phyloP scores from a whole-genome alignment of 768 basidiomycete genomes.

The Collybiopsis confluens region DNA sequence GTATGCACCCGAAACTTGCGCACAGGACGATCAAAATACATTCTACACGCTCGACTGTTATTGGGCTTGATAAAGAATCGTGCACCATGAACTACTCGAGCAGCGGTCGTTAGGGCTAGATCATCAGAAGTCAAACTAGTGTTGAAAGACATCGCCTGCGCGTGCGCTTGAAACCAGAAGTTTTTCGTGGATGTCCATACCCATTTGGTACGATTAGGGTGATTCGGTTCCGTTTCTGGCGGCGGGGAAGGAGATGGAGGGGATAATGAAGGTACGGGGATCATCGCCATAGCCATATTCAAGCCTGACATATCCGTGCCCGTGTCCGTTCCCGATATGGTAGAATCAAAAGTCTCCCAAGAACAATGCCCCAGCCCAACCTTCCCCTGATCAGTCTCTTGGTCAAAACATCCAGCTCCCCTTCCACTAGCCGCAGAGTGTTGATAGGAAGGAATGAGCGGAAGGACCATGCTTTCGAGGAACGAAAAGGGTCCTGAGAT shows the following conservation, averaged over 20 bases:
- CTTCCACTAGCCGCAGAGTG: constrained; percentile 11
- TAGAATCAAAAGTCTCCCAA: constrained; percentile 34
- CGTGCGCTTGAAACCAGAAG: constrained; percentile 2
- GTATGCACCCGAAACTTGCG: constrained; percentile 32
- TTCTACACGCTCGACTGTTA: constrained; percentile 60
- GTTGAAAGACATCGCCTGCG: background rate
- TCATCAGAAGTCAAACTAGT: too few species aligned
- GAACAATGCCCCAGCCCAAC: constrained; percentile 41
- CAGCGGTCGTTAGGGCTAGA: too few species aligned
- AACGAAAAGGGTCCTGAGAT: constrained; percentile 43
- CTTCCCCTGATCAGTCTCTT: constrained; percentile 9
- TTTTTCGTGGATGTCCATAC: background rate
- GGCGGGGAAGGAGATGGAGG: too few species aligned
- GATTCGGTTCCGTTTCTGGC: too few species aligned
- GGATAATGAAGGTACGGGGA: background rate
- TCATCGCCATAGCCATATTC: background rate
- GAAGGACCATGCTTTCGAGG: constrained; percentile 39
- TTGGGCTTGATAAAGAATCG: constrained; percentile 45
- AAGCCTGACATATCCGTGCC: background rate
- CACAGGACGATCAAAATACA: constrained; percentile 54
- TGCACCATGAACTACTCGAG: constrained; percentile 28
- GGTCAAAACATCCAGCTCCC: background rate
- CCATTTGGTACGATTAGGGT: background rate
- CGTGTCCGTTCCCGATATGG: too few species aligned
- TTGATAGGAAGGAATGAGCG: constrained; percentile 44